Evolutionary conservation across 164 flowering plant species (phyloP), one percentile per base, ranked within the genome.

Genomic region (Tetrastigma voinierianum): DNA sequence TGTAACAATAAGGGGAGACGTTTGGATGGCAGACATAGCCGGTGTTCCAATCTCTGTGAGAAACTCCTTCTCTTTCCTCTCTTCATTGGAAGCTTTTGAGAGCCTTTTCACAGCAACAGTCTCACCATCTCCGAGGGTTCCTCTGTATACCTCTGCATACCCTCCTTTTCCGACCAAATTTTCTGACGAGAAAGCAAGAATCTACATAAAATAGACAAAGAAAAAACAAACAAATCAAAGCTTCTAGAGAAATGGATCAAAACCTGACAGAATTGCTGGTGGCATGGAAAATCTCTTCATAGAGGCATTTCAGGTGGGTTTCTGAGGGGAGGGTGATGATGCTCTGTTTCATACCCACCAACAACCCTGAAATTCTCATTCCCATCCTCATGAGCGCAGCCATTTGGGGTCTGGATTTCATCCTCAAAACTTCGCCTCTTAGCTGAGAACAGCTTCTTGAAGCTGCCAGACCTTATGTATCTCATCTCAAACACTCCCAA

Each of bases 151-250:
- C 84, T 91, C 96, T 65, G 97, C 96, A 80, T 83, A 89, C 52
- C 98, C 97, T 69, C 97, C 97, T 83, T 76, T 87, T 11, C 98
- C 98, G 10, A 91, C 96, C 78, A 94, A 51, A 64, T 87, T 94
- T 24, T 87, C 98, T 93, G 82, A 45, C 32, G n/a, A 53, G 25
- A 61, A 57, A 69, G 49, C 45, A 48, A n/a, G n/a, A 10, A 46
- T 59, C 15, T 19, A 23, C 3, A 32, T n/a, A 46, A 12, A n/a
- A 11, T n/a, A 44, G 15, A 59, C 10, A 61, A 52, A 44, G n/a
- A n/a, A 60, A 40, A 54, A 46, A 24, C 20, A 46, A 46, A 23
- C n/a, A 21, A 32, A 51, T 57, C 8, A 57, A 43, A 48, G 25
- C 11, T 43, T 14, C 53, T 4, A 15, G 2, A 19, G 10, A 32